Conservation (phyloP, 768 basidiomycete genomes). For the Kwoniella bestiolae region DNA sequence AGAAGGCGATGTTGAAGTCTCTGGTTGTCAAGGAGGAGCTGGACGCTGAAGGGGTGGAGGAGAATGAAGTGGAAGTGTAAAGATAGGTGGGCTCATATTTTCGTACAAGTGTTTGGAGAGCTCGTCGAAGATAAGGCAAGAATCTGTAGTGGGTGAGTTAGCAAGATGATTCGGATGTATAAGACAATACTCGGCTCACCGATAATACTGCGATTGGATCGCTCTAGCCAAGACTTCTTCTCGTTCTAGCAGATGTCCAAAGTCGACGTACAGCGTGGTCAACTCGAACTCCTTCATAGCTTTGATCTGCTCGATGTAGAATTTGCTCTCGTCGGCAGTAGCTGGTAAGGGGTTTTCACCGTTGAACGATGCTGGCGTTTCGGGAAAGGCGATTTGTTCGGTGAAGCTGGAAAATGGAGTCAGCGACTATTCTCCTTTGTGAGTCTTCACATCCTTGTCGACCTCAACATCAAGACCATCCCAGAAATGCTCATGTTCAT, state of each 20-base stretch:
- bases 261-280: constrained; percentile 96
- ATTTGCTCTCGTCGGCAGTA: constrained; percentile 65
- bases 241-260: constrained; percentile 80
- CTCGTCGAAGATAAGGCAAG: constrained; percentile 88
- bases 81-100: constrained; percentile 91
- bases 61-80: constrained; percentile 77
- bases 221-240: constrained; percentile 94
- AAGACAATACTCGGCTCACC: constrained; percentile 56
- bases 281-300: constrained; percentile 93
- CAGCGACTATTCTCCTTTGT: no score
- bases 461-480: no score
- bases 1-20: constrained; percentile 94
- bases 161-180: background rate
- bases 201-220: constrained; percentile 92
- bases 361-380: constrained; percentile 71
- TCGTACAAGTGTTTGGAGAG: constrained; percentile 84
- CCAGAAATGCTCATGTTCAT: no score
- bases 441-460: no score
- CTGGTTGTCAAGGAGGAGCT: constrained; percentile 80
- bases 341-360: constrained; percentile 32
- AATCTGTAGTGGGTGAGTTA: constrained; percentile 61
- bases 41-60: constrained; percentile 71
- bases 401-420: constrained; percentile 68
- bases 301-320: constrained; percentile 91
- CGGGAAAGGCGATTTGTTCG: constrained; percentile 74